A percentile compares a stretch with the other conserved stretches of the same genome.
These are phyloP conservation scores for Gaeumannomyces sp. DNA, from an alignment of 2,329 filamentous ascomycete genomes.

Conservation along the genomic window DNA sequence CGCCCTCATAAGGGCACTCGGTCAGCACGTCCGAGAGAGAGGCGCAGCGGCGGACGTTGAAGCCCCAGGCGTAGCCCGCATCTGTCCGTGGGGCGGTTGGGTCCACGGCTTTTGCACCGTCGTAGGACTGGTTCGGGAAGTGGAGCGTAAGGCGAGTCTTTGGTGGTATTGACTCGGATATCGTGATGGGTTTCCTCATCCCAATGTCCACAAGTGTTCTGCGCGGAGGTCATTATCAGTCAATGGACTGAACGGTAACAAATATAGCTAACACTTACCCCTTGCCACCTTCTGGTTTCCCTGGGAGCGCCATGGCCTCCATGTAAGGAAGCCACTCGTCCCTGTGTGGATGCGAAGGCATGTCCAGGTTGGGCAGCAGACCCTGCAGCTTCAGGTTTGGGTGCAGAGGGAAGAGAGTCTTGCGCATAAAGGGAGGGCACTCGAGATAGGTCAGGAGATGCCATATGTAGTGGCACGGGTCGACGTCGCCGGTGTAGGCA, in stretches of 20 bases:
- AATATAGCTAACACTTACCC: conserved; percentile 18
- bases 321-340: conserved; percentile 75
- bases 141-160: conserved; percentile 70
- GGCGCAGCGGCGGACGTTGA: conserved; percentile 57
- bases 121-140: conserved; percentile 44
- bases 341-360: conserved; percentile 73
- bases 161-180: conserved; percentile 57
- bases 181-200: conserved; percentile 46
- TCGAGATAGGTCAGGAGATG: conserved; percentile 79
- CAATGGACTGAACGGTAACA: background rate
- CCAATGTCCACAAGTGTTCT: conserved; percentile 55
- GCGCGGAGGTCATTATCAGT: conserved; percentile 14
- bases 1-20: conserved; percentile 65
- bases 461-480: conserved; percentile 73
- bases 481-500: conserved; percentile 61
- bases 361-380: conserved; percentile 69
- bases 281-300: conserved; percentile 32
- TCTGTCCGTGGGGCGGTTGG: conserved; percentile 66
- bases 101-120: conserved; percentile 54
- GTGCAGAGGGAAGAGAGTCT: conserved; percentile 69
- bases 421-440: conserved; percentile 75
- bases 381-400: conserved; percentile 70
- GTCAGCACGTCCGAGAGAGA: conserved; percentile 71
- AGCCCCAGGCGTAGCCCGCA: conserved; percentile 84
- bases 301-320: conserved; percentile 63